Conservation (phyloP, 148 eudicot genomes). For the Nepenthes mirabilis region DNA sequence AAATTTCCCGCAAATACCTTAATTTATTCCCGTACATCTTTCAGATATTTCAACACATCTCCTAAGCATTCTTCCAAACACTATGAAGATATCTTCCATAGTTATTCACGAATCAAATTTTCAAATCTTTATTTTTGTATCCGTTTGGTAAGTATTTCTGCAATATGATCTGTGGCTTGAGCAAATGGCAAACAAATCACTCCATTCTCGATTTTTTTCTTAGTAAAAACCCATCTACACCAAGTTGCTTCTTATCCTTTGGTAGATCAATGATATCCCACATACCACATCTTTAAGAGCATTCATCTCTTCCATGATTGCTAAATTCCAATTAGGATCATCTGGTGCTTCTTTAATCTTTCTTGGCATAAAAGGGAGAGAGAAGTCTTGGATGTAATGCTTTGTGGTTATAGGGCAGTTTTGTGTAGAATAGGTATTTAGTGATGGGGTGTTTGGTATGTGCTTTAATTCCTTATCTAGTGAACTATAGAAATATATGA, state of each 20-base stretch:
- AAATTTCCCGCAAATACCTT: no score
- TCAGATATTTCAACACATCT: no score
- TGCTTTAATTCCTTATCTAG: background rate
- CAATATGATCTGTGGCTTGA: no score
- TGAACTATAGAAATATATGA: constrained; percentile 3
- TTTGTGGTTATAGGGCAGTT: constrained; percentile 2
- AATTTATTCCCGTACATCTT: no score
- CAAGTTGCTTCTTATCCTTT: background rate
- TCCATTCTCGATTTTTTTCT: no score
- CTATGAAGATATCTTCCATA: no score
- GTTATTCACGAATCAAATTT: no score
- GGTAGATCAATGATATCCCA: background rate
- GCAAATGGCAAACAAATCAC: no score
- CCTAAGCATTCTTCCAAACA: no score
- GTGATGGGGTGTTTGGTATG: constrained; percentile 9
- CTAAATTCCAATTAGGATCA: background rate
- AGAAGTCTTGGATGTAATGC: background rate
- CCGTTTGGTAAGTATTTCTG: no score
- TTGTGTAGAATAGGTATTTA: constrained; percentile 2
- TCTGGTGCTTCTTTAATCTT: background rate
- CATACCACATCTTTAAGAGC: background rate
- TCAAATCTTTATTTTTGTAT: no score
- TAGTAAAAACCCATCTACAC: no score
- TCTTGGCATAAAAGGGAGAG: background rate
- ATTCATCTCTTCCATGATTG: background rate